Evolutionary conservation across 2,329 filamentous ascomycete genomes (phyloP), one percentile per base, ranked within the genome.

Genomic region (Aspergillus piperis): DNA sequence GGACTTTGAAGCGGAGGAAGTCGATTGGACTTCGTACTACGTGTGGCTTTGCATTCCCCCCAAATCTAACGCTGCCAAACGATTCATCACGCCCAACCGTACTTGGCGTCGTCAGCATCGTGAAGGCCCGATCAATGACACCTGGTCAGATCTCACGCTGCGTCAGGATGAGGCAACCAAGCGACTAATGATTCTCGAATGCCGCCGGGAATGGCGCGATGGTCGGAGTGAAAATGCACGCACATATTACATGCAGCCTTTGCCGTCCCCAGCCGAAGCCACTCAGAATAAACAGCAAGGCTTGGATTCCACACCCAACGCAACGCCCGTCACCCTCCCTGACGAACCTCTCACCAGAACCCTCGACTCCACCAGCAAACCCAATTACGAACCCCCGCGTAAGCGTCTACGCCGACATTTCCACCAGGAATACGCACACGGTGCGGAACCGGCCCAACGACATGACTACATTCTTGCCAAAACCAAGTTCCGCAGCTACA

Each of bases 61-160:
- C 10, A 64, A 65, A 5, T 60, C 66, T 7, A 68, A 78, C 32
- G 71, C 77, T 2, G 79, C 81, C 7, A 58, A 58, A 32, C 56
- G 58, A 10, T n/a, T 73, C 8, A 64, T 80, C n/a, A 76, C 83
- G 63, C 75, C 78, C n/a, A 80, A 81, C 57, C 75, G 78, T 19
- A 81, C 88, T 48, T 91, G 87, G 83, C 81, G 89, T 7, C 84
- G 89, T 15, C 81, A 88, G 53, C 87, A 91, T 65, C 78, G 77
- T 27, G 89, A 92, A 71, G 90, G 90, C 0, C 84, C 88, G 0
- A 86, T 92, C 15, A 89, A 92, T 65, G 87, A 92, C 66, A 83
- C 88, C 2, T 93, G 90, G 89, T 88, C 85, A 0, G 84, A 86
- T 59, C 76, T 93, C 3, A 83, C 83, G 3, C 77, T 92, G 1